phyloP scores from a whole-genome alignment of 1,139 yeast species.

The Taiozyma sp. region DNA sequence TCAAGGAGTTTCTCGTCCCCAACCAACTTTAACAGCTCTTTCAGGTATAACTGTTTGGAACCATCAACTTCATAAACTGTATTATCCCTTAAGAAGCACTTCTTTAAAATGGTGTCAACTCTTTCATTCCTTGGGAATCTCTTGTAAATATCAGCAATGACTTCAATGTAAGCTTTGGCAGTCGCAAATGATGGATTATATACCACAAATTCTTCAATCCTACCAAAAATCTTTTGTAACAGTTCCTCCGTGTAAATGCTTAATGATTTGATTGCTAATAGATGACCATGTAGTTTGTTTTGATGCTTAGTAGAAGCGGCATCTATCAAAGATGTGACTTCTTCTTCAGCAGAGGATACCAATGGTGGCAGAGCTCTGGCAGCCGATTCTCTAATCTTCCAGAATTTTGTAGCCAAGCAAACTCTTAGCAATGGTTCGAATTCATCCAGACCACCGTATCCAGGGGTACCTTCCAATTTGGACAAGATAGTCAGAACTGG shows the following conservation, averaged over 20 bases:
- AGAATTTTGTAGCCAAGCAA: conserved; percentile 48
- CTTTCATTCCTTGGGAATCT: conserved; percentile 1
- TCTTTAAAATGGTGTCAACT: conserved; percentile 19
- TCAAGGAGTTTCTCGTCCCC: conserved; percentile 25
- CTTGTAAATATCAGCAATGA: conserved; percentile 16
- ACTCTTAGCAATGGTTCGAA: conserved; percentile 42
- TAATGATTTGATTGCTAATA: conserved; percentile 41
- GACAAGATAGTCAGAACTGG: conserved; percentile 71
- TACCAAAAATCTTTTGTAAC: conserved; percentile 14
- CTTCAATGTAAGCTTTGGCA: conserved; percentile 33
- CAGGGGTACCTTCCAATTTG: conserved; percentile 59
- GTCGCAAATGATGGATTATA: conserved; percentile 32
- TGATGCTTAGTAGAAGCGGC: conserved; percentile 23
- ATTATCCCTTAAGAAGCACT: conserved; percentile 27
- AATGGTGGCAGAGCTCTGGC: conserved; percentile 64
- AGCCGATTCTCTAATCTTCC: conserved; percentile 88
- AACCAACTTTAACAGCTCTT: conserved; percentile 29
- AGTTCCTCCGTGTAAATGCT: conserved; percentile 10
- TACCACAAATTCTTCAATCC: conserved; percentile 21
- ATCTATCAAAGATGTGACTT: conserved; percentile 16
- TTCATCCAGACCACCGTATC: conserved; percentile 44
- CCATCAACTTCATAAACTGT: conserved; percentile 35
- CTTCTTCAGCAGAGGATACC: conserved; percentile 29
- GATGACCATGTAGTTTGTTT: conserved; percentile 55
- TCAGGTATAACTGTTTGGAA: conserved; percentile 38